Conservation (phyloP, 179 eudicot genomes). For the Heliamphora pulchella region DNA sequence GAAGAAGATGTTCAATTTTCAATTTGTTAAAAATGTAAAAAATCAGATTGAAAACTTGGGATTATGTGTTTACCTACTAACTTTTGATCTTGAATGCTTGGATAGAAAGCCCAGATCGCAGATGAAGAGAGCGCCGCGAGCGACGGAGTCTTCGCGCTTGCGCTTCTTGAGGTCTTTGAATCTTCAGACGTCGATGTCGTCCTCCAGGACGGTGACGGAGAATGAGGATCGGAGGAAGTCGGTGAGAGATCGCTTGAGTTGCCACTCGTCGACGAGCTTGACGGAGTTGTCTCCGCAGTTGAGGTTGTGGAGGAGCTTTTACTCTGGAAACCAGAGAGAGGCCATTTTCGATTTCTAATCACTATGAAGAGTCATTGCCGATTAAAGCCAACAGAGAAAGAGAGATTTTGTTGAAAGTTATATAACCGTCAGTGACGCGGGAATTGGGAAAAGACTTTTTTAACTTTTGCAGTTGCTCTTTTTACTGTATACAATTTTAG, state of each 20-base stretch:
- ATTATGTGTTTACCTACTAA: no score
- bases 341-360: slow-evolving; percentile 33
- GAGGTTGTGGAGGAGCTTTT: slow-evolving; percentile 46
- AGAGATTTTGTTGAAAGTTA: no score
- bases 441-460: no score
- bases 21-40: no score
- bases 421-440: no score
- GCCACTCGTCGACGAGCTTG: slow-evolving; percentile 61
- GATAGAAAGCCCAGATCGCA: slow-evolving; percentile 50
- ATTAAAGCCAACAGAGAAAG: no score
- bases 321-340: slow-evolving; percentile 56
- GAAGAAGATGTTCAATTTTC: no score
- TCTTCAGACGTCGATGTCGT: slow-evolving; percentile 37
- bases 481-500: no score
- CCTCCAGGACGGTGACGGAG: slow-evolving; percentile 37
- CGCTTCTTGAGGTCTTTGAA: slow-evolving; percentile 61
- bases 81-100: slow-evolving; percentile 8
- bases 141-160: slow-evolving; percentile 62
- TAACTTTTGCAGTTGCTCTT: no score
- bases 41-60: no score
- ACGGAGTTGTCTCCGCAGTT: slow-evolving; percentile 52
- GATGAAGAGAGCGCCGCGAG: slow-evolving; percentile 39
- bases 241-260: slow-evolving; percentile 54
- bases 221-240: slow-evolving; percentile 41
- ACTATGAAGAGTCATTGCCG: no score